A percentile compares a stretch with the other conserved stretches of the same genome.
These are phyloP conservation scores for Populus pruinosa DNA, from an alignment of 345 rosid species.

Conservation along the genomic window DNA sequence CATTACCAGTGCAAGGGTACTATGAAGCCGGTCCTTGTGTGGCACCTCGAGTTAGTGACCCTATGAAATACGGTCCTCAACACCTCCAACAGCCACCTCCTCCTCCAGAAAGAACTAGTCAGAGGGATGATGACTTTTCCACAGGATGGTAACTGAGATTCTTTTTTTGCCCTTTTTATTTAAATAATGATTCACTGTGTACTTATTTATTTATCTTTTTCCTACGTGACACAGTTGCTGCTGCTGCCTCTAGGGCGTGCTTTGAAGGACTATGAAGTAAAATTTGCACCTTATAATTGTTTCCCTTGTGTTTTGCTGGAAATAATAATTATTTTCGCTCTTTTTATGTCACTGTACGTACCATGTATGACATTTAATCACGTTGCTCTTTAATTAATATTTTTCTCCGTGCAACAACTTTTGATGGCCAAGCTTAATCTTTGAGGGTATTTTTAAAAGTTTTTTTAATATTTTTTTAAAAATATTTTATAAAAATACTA, in stretches of 20 bases:
- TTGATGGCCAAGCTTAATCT: too few relatives aligned
- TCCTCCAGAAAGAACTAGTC: conserved; percentile 2
- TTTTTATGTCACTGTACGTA: not conserved
- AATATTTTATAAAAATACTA: too few relatives aligned
- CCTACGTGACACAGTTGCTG: conserved; percentile 13
- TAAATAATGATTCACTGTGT: not conserved
- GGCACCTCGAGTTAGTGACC: conserved; percentile 21
- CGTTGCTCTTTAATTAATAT: too few relatives aligned
- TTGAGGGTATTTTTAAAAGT: too few relatives aligned
- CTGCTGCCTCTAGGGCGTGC: conserved; percentile 26
- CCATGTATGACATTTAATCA: too few relatives aligned
- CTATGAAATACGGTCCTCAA: conserved; percentile 8
- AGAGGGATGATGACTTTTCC: conserved; percentile 7
- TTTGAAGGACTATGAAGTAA: conserved; percentile 2
- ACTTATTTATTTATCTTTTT: not conserved
- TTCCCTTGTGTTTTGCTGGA: not conserved
- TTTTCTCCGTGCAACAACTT: too few relatives aligned
- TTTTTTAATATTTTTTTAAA: too few relatives aligned
- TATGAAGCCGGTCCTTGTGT: conserved; percentile 11
- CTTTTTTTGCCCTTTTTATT: not conserved
- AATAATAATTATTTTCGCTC: too few relatives aligned
- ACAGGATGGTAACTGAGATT: conserved; percentile 10
- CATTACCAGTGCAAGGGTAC: conserved; percentile 3
- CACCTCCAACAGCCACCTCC: not conserved
- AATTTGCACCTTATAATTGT: not conserved